These are phyloP conservation scores for Chlorophyllum brunneum DNA, from an alignment of 768 basidiomycete genomes.

Conservation along the genomic window DNA sequence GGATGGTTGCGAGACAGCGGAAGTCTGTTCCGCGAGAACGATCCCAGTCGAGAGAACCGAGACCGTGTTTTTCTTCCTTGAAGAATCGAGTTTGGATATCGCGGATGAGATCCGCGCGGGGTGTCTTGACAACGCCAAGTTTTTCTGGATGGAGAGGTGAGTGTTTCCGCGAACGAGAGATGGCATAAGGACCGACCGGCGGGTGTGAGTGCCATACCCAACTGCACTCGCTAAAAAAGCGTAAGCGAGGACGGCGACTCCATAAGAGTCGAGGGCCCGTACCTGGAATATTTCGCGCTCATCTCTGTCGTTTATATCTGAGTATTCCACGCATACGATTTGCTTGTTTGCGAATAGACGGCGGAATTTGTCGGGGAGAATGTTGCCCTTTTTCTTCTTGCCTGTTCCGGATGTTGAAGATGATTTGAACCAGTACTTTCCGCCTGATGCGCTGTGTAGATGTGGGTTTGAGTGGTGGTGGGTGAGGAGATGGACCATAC, in stretches of 20 bases:
- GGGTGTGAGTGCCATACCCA: conserved; percentile 74
- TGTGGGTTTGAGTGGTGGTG: background rate
- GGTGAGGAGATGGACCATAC: conserved; percentile 29
- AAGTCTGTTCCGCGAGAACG: conserved; percentile 50
- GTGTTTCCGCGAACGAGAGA: background rate
- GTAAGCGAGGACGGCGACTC: background rate
- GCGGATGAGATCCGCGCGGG: conserved; percentile 58
- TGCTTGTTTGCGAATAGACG: conserved; percentile 69
- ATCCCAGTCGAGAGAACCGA: conserved; percentile 46
- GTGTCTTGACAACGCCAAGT: conserved; percentile 59
- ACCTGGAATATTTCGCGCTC: conserved; percentile 77
- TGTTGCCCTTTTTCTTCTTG: conserved; percentile 17
- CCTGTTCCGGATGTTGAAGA: conserved; percentile 16
- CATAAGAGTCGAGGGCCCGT: background rate
- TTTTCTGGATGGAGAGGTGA: conserved; percentile 41
- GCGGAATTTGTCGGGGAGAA: conserved; percentile 53
- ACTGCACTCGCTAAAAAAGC: conserved; percentile 58
- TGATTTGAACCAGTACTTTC: conserved; percentile 52
- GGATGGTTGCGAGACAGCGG: conserved; percentile 51
- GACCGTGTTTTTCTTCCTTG: conserved; percentile 27
- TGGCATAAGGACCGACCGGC: conserved; percentile 40
- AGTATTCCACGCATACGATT: conserved; percentile 78
- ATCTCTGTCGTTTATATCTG: conserved; percentile 48
- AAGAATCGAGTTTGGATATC: conserved; percentile 45
- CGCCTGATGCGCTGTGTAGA: conserved; percentile 28